Conservation (phyloP, 345 rosid species). For the Arabis alpina region DNA sequence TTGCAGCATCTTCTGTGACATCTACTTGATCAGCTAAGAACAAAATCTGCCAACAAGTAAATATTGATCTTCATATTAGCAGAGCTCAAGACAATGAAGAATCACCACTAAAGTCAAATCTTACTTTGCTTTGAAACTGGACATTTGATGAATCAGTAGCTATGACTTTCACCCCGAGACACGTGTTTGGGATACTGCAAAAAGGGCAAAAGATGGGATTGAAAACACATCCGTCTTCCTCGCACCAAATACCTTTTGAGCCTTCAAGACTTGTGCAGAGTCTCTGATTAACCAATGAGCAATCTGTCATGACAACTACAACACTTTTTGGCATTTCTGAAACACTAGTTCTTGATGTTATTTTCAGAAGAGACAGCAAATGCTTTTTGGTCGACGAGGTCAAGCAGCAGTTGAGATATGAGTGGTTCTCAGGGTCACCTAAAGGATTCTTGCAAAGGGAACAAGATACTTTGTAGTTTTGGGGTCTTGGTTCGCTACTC, state of each 20-base stretch:
- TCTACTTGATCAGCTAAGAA: constrained; percentile 57
- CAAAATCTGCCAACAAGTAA: constrained; percentile 56
- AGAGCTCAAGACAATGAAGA: constrained; percentile 18
- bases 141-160: constrained; percentile 83
- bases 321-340: constrained; percentile 48
- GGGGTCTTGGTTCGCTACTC: constrained; percentile 42
- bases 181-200: constrained; percentile 60
- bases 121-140: constrained; percentile 73
- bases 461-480: constrained; percentile 53
- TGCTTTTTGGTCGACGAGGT: constrained; percentile 66
- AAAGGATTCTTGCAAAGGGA: constrained; percentile 64
- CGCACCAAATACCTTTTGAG: constrained; percentile 59
- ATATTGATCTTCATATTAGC: constrained; percentile 6
- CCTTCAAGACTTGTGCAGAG: constrained; percentile 48
- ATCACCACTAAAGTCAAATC: constrained; percentile 5
- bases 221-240: constrained; percentile 94
- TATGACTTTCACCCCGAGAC: constrained; percentile 80
- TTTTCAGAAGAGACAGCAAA: constrained; percentile 57
- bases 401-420: constrained; percentile 53
- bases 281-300: constrained; percentile 60
- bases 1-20: constrained; percentile 45
- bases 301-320: constrained; percentile 62
- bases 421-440: constrained; percentile 67
- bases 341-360: constrained; percentile 37
- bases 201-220: constrained; percentile 75